Conservation (phyloP, 441 rosid species). For the Croton laevigatus region DNA sequence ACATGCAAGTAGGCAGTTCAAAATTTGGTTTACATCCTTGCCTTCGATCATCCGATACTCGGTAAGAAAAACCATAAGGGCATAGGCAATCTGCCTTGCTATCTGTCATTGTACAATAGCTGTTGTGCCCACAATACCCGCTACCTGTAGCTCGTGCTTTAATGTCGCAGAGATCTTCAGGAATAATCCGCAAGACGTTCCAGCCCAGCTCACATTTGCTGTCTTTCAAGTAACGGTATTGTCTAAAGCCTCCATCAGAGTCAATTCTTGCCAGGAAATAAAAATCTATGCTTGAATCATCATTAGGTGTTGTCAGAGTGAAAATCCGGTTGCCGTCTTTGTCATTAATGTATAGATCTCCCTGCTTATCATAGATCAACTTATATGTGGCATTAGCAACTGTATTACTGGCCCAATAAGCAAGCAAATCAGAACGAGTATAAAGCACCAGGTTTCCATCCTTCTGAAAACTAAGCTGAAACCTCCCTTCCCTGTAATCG, state of each 20-base stretch:
- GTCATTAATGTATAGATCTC: neutral
- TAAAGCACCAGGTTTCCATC: constrained; percentile 2
- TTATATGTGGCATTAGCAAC: neutral
- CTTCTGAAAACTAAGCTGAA: neutral
- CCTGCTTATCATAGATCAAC: neutral
- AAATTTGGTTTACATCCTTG: too few relatives aligned
- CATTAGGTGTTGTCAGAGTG: neutral
- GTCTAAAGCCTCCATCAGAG: neutral
- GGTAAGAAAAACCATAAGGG: too few relatives aligned
- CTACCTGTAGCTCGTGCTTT: too few relatives aligned
- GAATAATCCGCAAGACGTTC: too few relatives aligned
- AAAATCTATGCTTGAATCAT: neutral
- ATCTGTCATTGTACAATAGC: too few relatives aligned
- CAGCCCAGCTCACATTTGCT: neutral
- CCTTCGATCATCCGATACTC: too few relatives aligned
- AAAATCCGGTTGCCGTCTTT: neutral
- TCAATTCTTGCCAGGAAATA: neutral
- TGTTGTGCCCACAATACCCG: too few relatives aligned
- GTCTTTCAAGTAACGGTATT: neutral
- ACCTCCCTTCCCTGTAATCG: neutral
- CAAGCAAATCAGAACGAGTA: neutral
- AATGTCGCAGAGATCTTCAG: too few relatives aligned
- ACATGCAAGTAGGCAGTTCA: too few relatives aligned
- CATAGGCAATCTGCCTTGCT: too few relatives aligned
- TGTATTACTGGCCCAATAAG: neutral